Percentiles rank a stretch among this genome's conserved stretches.
phyloP scores from a whole-genome alignment of 208 protist genomes.

The Endotrypanum monterogeii region DNA sequence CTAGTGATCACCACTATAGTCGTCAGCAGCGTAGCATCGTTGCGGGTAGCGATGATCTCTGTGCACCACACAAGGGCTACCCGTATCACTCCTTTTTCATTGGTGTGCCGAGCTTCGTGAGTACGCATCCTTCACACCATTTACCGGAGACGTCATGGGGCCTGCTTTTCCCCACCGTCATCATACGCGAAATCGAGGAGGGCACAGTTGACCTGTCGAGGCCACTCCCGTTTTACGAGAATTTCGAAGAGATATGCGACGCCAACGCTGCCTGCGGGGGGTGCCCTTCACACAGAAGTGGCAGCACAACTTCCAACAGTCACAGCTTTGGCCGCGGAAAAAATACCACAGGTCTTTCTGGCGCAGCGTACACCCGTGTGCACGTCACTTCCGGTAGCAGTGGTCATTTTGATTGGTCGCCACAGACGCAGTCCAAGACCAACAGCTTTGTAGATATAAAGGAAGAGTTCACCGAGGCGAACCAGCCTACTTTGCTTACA shows the following conservation, averaged over 20 bases:
- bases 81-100: constrained; percentile 71
- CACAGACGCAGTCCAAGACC: constrained; percentile 20
- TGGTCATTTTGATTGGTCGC: constrained; percentile 19
- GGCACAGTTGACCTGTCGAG: constrained; percentile 23
- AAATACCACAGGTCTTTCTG: constrained; percentile 1
- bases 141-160: constrained; percentile 44
- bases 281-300: constrained; percentile 10
- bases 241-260: constrained; percentile 46
- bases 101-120: constrained; percentile 50
- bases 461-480: background rate
- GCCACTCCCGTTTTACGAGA: constrained; percentile 38
- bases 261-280: constrained; percentile 14
- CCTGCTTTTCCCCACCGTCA: constrained; percentile 56
- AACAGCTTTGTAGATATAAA: constrained; percentile 19
- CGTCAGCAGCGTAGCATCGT: constrained; percentile 22
- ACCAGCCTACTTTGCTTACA: background rate
- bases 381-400: constrained; percentile 22
- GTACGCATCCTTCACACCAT: constrained; percentile 39
- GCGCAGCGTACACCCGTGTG: constrained; percentile 20
- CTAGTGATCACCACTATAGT: constrained; percentile 56
- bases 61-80: constrained; percentile 37
- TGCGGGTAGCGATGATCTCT: constrained; percentile 8
- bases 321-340: constrained; percentile 18
- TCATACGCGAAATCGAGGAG: constrained; percentile 35
- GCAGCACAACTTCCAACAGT: constrained; percentile 13